Evolutionary conservation across 2,329 filamentous ascomycete species (phyloP).

Genomic region (Knufia fluminis): DNA sequence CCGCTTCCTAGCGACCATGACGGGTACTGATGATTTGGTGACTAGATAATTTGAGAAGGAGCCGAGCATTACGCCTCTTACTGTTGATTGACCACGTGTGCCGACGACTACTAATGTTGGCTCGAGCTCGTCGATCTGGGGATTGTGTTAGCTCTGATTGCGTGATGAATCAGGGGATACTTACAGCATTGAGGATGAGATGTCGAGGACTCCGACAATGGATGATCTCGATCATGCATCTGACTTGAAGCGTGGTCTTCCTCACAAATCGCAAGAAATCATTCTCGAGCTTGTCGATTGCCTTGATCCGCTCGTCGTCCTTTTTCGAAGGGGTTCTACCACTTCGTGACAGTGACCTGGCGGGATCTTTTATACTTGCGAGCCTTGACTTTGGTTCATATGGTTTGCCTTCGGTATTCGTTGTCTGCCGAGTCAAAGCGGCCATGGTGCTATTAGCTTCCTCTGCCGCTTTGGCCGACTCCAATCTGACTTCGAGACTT

Average conservation of each 20-base stretch:
- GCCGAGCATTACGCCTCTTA: constrained; percentile 90
- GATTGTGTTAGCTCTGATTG: not conserved
- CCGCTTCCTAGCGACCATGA: constrained; percentile 94
- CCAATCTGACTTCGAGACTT: constrained; percentile 48
- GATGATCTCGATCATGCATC: constrained; percentile 89
- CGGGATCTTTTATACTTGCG: not conserved
- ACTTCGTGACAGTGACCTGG: constrained; percentile 9
- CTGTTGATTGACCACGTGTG: constrained; percentile 77
- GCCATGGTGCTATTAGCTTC: constrained; percentile 67
- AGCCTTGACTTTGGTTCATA: constrained; percentile 1
- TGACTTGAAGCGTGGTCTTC: constrained; percentile 85
- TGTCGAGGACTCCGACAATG: constrained; percentile 98
- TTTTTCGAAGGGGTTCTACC: constrained; percentile 47
- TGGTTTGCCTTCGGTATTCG: constrained; percentile 24
- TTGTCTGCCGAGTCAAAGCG: constrained; percentile 44
- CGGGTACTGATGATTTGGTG: constrained; percentile 89
- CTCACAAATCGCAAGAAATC: constrained; percentile 75
- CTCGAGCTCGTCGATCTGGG: constrained; percentile 75
- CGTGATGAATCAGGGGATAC: constrained; percentile 24
- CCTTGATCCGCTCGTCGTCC: constrained; percentile 70
- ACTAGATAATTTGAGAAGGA: constrained; percentile 97
- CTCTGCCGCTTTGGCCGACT: constrained; percentile 64
- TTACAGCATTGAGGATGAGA: constrained; percentile 80
- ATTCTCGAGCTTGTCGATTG: constrained; percentile 75
- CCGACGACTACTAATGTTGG: constrained; percentile 91